A percentile compares a stretch with the other conserved stretches of the same genome.
Conservation (phyloP, 306 rosid genomes). For the Calophaca sinica region DNA sequence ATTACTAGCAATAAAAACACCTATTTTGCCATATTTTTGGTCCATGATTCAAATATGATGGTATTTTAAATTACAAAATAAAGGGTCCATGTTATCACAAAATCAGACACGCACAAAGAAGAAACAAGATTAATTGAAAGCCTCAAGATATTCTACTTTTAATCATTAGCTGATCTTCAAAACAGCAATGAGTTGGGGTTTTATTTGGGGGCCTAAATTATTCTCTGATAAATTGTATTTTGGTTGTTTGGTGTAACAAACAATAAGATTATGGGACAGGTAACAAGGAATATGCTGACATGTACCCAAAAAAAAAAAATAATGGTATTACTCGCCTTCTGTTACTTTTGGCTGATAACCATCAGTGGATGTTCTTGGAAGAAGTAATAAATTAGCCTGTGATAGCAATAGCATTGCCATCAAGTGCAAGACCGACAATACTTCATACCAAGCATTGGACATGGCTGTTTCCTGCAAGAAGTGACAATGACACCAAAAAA, state of each 20-base stretch:
- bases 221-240: conserved; percentile 26
- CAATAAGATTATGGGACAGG: conserved; percentile 7
- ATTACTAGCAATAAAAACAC: background rate
- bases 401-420: conserved; percentile 87
- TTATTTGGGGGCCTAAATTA: conserved; percentile 24
- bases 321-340: conserved; percentile 62
- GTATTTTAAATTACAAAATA: background rate
- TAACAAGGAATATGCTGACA: conserved; percentile 26
- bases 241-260: conserved; percentile 21
- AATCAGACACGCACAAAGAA: conserved; percentile 1
- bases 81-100: conserved; percentile 3
- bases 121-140: conserved; percentile 32
- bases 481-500: conserved; percentile 14
- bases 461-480: conserved; percentile 82
- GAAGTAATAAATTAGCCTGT: conserved; percentile 90
- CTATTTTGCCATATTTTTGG: conserved; percentile 15
- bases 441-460: conserved; percentile 89
- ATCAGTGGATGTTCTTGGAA: conserved; percentile 81
- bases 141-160: conserved; percentile 7
- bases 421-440: conserved; percentile 91
- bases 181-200: background rate
- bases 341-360: conserved; percentile 88
- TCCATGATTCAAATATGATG: conserved; percentile 19
- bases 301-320: conserved; percentile 20
- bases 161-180: conserved; percentile 9